Evolutionary conservation across 805 yeast species (phyloP).

Genomic region (Groenewaldozyma tartarivorans): DNA sequence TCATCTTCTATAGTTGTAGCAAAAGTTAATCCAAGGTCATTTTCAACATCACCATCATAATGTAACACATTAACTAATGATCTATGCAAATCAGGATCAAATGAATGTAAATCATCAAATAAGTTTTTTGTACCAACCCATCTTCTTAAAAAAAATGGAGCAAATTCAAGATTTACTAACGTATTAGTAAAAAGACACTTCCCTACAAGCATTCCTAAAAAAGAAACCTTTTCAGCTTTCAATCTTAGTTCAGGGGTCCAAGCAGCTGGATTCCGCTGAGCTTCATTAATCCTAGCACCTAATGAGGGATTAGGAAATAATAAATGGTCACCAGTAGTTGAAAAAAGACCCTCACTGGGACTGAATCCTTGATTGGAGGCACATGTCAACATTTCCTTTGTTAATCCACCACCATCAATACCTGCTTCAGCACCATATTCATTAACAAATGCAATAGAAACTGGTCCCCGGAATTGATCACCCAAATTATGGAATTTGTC

Average conservation of each 20-base stretch:
- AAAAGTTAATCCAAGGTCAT: conserved; percentile 53
- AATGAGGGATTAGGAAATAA: conserved; percentile 66
- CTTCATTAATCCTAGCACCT: conserved; percentile 19
- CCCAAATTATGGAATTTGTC: conserved; percentile 37
- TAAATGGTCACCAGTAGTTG: conserved; percentile 42
- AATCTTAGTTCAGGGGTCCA: conserved; percentile 5
- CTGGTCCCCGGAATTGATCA: conserved; percentile 41
- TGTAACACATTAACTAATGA: conserved; percentile 54
- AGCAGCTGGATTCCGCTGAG: conserved; percentile 3
- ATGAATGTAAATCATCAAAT: conserved; percentile 66
- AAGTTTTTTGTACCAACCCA: conserved; percentile 44
- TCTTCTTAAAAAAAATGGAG: conserved; percentile 73
- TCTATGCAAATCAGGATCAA: conserved; percentile 58
- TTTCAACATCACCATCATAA: conserved; percentile 46
- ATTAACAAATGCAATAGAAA: conserved; percentile 60
- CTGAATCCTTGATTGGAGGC: conserved; percentile 62
- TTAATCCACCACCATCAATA: conserved; percentile 94
- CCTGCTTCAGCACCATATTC: conserved; percentile 80
- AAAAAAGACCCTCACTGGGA: conserved; percentile 31
- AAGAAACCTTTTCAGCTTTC: conserved; percentile 29
- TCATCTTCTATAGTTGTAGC: conserved; percentile 45
- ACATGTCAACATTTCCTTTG: conserved; percentile 78
- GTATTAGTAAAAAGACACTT: conserved; percentile 81
- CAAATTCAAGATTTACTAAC: conserved; percentile 72
- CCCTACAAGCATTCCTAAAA: conserved; percentile 77